phyloP scores from a whole-genome alignment of 257 asterid genomes.

The Nicotiana tomentosiformis region DNA sequence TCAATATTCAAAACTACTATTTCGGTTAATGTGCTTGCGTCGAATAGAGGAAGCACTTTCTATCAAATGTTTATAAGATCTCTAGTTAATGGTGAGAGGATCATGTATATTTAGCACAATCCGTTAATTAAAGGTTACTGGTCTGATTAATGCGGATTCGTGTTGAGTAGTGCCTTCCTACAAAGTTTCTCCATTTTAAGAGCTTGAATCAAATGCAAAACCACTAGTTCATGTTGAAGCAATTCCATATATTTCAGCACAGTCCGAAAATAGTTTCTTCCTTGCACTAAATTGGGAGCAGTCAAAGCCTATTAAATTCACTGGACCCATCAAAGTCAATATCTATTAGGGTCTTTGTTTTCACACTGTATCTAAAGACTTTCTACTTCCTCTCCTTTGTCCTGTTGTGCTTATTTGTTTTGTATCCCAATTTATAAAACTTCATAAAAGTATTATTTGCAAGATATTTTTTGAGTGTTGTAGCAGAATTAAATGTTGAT shows the following conservation, averaged over 20 bases:
- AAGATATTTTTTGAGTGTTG: background rate
- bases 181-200: background rate
- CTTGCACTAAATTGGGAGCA: constrained; percentile 1
- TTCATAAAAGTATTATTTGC: background rate
- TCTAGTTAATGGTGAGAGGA: too few species aligned
- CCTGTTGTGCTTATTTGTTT: background rate
- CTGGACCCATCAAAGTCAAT: background rate
- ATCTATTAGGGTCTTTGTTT: background rate
- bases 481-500: background rate
- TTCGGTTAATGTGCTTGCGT: background rate
- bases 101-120: background rate
- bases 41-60: background rate
- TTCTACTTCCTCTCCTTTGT: background rate
- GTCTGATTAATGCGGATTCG: background rate
- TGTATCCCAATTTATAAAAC: background rate
- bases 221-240: background rate
- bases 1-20: background rate
- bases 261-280: background rate
- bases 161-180: background rate
- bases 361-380: constrained; percentile 4
- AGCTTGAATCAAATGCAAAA: background rate
- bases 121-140: background rate
- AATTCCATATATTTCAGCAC: background rate
- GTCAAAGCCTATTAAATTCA: background rate
- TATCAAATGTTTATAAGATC: background rate